Evolutionary conservation across 108 stramenopile species (phyloP).

Genomic region (Pseudonitzschia multiseries): DNA sequence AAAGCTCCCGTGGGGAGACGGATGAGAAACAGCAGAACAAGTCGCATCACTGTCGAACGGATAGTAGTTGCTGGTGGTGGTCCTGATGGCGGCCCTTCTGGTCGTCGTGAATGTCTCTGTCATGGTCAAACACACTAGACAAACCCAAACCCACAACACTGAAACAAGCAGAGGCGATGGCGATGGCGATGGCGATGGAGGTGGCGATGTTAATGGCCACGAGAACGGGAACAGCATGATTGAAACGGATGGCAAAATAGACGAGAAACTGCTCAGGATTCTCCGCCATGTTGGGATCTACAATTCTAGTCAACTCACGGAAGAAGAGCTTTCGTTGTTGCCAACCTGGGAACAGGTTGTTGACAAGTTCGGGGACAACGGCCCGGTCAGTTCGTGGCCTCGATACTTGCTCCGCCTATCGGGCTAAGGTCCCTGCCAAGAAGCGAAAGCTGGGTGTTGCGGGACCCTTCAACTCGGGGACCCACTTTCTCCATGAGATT

Average conservation of each 20-base stretch:
- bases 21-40: neutral
- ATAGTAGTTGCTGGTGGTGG: neutral
- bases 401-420: conserved; percentile 57
- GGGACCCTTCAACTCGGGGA: conserved; percentile 64
- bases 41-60: neutral
- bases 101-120: neutral
- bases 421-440: conserved; percentile 25
- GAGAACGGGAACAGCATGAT: neutral
- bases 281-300: neutral
- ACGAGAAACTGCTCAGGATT: conserved; percentile 5
- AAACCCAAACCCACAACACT: neutral
- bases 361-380: conserved; percentile 39
- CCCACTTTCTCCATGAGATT: conserved; percentile 54
- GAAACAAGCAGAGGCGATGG: neutral
- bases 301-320: neutral
- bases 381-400: conserved; percentile 49
- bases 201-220: neutral
- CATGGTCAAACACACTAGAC: neutral
- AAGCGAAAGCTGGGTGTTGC: conserved; percentile 50
- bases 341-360: conserved; percentile 55
- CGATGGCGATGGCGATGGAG: neutral
- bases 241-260: neutral
- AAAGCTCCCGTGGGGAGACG: too few species aligned
- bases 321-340: conserved; percentile 6
- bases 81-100: neutral